Evolutionary conservation across 176 grass and related monocot genomes (phyloP), one percentile per base, ranked within the genome.

Genomic region (Lolium rigidum): DNA sequence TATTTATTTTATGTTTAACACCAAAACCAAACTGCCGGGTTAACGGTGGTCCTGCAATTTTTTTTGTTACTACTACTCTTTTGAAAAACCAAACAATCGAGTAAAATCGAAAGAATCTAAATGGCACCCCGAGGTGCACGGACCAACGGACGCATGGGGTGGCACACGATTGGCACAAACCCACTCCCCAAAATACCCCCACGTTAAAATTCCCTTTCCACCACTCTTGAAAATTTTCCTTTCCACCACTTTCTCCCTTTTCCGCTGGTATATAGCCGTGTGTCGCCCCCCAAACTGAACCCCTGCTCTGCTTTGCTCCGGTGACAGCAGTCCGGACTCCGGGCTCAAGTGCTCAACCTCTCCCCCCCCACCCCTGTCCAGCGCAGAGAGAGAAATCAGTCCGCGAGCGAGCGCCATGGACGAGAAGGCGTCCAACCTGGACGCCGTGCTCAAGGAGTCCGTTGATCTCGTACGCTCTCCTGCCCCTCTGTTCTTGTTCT

Each of bases 371-470:
- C 31, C 31, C 31, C 31, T 35, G 31, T 35, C 31, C 31, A 25
- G 9, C 9, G 4, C 21, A 11, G 21, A 6, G 49, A 48, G 41
- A 41, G n/a, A 5, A 76, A 47, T 12, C 16, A 60, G 48, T 25
- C 8, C 62, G 57, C 26, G 76, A 64, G 83, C 21, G 59, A 55
- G 62, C 55, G 56, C 80, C 60, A 94, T 91, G 92, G 86, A 77
- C 65, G 92, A 94, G 2, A 91, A 94, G 92, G 89, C 79, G 77
- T 85, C 77, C 77, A 86, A 82, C 37, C 84, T 94, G 41, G 92
- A 94, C 3, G 92, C 92, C 63, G 89, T 94, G 84, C 92, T 94
- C 87, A 94, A 91, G 77, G 92, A 94, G 87, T 81, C 71, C 58
- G 89, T 94, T 63, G 92, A 94, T 79, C 72, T 94, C 81, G 92